Evolutionary conservation across 352 stramenopile species (phyloP), one percentile per base, ranked within the genome.

Genomic region (Pythium folliculosum): DNA sequence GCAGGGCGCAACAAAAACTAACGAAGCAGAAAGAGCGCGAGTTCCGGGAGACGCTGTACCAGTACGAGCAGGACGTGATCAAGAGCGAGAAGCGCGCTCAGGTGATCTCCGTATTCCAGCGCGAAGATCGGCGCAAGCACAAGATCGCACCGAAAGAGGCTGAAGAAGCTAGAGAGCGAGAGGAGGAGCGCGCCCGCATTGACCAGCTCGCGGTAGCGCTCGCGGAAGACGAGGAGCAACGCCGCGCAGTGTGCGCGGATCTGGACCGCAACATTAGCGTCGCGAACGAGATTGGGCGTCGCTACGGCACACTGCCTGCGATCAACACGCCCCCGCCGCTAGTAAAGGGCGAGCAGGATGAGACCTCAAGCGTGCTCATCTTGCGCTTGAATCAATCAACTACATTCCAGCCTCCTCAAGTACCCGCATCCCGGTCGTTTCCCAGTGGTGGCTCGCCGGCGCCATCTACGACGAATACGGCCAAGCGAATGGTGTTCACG

Each of bases 401-500:
- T 32, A 32, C 27, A 32, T 32, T 5, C 27, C 12, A 10, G 19
- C 32, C n/a, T 21, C 7, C 19, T 16, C 30, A 10, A 21, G 2
- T 37, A 8, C 48, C 35, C 5, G 19, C 32, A 4, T 30, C 32
- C 7, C 30, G 35, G 1, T 25, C 52, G 10, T 10, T 5, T 32
- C 5, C 52, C 16, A 27, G 25, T 30, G 17, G 27, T 32, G 32
- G 8, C 12, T 45, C 32, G 52, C 40, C 30, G 5, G 6, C 23
- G 17, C 17, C 40, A 5, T 52, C 38, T 4, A 51, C 23, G 17
- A n/a, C 40, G 12, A 45, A 25, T 13, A 51, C 37, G 19, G 25
- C 67, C 13, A 91, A 91, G 72, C 73, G 70, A 3, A 55, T 84
- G 55, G 89, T 88, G 59, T 89, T 91, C 69, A 89, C 82, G 7